Conservation (phyloP, 768 basidiomycete genomes). For the Suillus brevipes region DNA sequence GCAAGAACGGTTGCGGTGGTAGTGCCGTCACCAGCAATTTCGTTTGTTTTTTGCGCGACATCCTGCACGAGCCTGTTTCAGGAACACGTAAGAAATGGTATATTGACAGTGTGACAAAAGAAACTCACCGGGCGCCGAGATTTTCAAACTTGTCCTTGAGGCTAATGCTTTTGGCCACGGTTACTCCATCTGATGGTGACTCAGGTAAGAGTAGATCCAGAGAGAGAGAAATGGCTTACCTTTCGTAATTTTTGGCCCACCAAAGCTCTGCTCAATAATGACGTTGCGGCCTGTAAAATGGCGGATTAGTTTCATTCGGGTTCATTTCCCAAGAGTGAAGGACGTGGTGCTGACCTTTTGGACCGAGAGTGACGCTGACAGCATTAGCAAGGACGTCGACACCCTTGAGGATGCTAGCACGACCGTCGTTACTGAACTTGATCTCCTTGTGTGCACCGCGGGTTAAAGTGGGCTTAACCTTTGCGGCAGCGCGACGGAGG, state of each 20-base stretch:
- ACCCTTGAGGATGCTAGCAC: constrained; percentile 91
- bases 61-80: constrained; percentile 81
- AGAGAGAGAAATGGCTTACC: constrained; percentile 46
- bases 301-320: background rate
- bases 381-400: constrained; percentile 97
- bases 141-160: constrained; percentile 99
- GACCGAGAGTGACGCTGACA: constrained; percentile 93
- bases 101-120: background rate
- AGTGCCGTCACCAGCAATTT: constrained; percentile 95
- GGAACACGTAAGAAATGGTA: constrained; percentile 8
- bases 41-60: constrained; percentile 95
- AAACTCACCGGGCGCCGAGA: constrained; percentile 87
- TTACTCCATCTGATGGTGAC: constrained; percentile 80
- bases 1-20: constrained; percentile 97
- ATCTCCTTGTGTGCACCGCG: constrained; percentile 94
- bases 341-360: constrained; percentile 67
- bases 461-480: constrained; percentile 51
- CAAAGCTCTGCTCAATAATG: constrained; percentile 93
- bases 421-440: constrained; percentile 93
- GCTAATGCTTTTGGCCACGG: constrained; percentile 92
- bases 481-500: constrained; percentile 65
- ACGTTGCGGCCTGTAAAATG: constrained; percentile 79
- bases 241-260: constrained; percentile 94
- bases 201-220: background rate
- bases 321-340: constrained; percentile 11